Evolutionary conservation across 169 alveolate species (phyloP).

Genomic region (Plasmodium malariae): DNA sequence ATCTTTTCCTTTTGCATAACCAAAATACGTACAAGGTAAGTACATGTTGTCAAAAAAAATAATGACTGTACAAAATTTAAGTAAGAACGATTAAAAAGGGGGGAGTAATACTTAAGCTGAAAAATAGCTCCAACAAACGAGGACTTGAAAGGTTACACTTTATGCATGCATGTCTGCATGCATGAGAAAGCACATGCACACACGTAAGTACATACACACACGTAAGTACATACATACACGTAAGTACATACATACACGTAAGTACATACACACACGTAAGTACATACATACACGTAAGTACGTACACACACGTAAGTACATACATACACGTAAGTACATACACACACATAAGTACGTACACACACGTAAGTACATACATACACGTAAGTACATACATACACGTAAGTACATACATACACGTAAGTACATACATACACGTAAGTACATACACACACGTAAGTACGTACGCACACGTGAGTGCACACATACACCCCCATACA

Average conservation of each 20-base stretch:
- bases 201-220: neutral
- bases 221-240: neutral
- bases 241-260: neutral
- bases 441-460: neutral
- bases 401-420: no score
- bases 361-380: neutral
- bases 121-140: no score
- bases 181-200: no score
- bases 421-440: no score
- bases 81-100: no score
- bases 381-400: neutral
- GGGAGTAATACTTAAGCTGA: no score
- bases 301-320: neutral
- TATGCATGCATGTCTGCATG: no score
- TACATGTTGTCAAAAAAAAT: no score
- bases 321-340: neutral
- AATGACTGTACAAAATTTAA: no score
- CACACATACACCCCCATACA: neutral
- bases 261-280: neutral
- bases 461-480: neutral
- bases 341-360: conserved; percentile 5
- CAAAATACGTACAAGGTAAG: no score
- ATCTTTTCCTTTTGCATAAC: no score
- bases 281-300: neutral
- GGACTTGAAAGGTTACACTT: no score